A percentile compares a stretch with the other conserved stretches of the same genome.
phyloP scores from a whole-genome alignment of 1,284 basidiomycete species.

The Cutaneotrichosporon cutaneum region DNA sequence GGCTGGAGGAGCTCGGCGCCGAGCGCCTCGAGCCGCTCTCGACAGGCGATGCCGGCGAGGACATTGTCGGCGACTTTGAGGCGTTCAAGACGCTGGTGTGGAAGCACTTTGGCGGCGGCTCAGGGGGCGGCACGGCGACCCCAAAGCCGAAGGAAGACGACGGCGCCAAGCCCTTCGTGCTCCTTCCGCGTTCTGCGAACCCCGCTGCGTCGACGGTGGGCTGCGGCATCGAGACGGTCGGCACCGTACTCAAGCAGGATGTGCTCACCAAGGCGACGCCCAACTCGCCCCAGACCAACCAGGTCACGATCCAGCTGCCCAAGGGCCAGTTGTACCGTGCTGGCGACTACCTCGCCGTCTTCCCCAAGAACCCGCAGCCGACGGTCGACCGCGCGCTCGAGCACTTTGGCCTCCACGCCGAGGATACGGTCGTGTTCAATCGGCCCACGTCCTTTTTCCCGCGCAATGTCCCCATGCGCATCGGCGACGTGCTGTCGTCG shows the following conservation, averaged over 20 bases:
- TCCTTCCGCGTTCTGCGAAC: constrained; percentile 18
- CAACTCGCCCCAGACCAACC: constrained; percentile 22
- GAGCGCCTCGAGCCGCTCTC: constrained; percentile 43
- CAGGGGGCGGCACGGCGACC: neutral
- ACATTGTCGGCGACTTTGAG: constrained; percentile 58
- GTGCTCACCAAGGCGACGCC: constrained; percentile 20
- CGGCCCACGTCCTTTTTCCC: constrained; percentile 45
- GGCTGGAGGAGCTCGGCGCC: constrained; percentile 54
- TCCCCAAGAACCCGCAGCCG: constrained; percentile 25
- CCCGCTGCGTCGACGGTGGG: constrained; percentile 14
- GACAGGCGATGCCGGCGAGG: constrained; percentile 46
- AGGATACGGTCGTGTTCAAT: constrained; percentile 29
- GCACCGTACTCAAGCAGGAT: constrained; percentile 20
- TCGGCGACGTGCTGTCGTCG: constrained; percentile 53
- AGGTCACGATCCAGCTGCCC: constrained; percentile 57
- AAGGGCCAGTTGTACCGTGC: constrained; percentile 54
- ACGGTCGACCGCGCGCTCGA: constrained; percentile 15
- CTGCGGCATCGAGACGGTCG: constrained; percentile 20
- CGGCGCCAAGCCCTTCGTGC: neutral
- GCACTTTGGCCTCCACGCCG: constrained; percentile 17
- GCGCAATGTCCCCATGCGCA: constrained; percentile 49
- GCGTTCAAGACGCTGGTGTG: constrained; percentile 56
- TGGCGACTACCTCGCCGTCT: constrained; percentile 59
- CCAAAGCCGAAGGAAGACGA: neutral
- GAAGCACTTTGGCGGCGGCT: constrained; percentile 40